Percentiles rank a stretch among this genome's conserved stretches.
These are phyloP conservation scores for Candida vartiovaarae DNA, from an alignment of 805 yeast genomes.

Conservation along the genomic window DNA sequence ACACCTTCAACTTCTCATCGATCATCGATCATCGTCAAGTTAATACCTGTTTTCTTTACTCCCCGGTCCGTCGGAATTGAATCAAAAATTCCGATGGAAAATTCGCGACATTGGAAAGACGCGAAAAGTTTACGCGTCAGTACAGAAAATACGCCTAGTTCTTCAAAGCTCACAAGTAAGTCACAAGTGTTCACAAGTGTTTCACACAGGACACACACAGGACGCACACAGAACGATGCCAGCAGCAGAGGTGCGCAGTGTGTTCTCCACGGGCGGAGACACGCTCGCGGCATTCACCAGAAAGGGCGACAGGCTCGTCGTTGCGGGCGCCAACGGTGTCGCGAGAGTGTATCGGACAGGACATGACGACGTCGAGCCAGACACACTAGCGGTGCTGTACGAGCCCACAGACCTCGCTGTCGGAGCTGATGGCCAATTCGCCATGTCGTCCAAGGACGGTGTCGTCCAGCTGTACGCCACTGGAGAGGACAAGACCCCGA, in stretches of 20 bases:
- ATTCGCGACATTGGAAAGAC: background rate
- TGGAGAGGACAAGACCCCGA: slow-evolving; percentile 1
- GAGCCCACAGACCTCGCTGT: slow-evolving; percentile 14
- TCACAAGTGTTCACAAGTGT: too few species aligned
- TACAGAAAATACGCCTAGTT: too few species aligned
- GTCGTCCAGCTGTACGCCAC: slow-evolving; percentile 22
- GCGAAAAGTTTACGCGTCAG: background rate
- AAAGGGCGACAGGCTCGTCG: slow-evolving; percentile 16
- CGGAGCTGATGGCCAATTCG: slow-evolving; percentile 13
- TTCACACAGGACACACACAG: too few species aligned
- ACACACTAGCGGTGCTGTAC: slow-evolving; percentile 19
- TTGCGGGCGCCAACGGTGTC: slow-evolving; percentile 20
- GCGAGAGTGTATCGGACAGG: slow-evolving; percentile 14
- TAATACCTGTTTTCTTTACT: too few species aligned
- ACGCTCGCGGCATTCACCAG: slow-evolving; percentile 15
- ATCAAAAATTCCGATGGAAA: background rate
- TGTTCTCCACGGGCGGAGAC: slow-evolving; percentile 19
- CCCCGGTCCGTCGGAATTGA: background rate
- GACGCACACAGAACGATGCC: too few species aligned
- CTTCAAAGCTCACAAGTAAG: too few species aligned
- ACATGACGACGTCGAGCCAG: slow-evolving; percentile 21
- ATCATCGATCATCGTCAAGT: too few species aligned
- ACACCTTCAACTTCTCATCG: too few species aligned
- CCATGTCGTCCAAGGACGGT: slow-evolving; percentile 18
- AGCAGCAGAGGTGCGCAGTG: slow-evolving; percentile 9